Evolutionary conservation across 2,329 filamentous ascomycete genomes (phyloP).

Genomic region (Cyphellophora attinorum): DNA sequence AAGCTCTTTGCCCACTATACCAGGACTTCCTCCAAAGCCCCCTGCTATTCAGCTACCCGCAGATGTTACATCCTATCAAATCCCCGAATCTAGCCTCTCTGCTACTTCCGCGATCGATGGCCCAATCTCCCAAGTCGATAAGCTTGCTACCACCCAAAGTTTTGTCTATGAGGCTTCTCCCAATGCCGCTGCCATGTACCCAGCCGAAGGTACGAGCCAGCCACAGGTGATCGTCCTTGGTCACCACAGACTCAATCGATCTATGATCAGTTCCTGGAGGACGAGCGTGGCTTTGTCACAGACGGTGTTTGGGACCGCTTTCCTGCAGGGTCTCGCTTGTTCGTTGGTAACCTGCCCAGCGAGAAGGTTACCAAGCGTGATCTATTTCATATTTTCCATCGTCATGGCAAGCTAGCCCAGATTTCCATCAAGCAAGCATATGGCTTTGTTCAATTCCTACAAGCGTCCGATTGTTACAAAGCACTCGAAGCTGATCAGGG

Average conservation of each 20-base stretch:
- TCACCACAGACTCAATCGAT: slow-evolving; percentile 38
- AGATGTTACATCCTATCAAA: not conserved
- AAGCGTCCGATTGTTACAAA: slow-evolving; percentile 59
- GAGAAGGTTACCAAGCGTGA: slow-evolving; percentile 91
- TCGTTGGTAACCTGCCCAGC: slow-evolving; percentile 68
- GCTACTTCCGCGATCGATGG: too few relatives aligned
- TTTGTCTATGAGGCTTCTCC: too few relatives aligned
- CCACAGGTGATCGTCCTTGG: slow-evolving; percentile 31
- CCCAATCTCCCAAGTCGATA: too few relatives aligned
- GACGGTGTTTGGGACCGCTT: slow-evolving; percentile 44
- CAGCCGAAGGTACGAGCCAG: not conserved
- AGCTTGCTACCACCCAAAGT: too few relatives aligned
- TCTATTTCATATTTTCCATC: slow-evolving; percentile 82
- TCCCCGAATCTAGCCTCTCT: too few relatives aligned
- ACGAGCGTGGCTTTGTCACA: slow-evolving; percentile 41
- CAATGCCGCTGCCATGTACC: too few relatives aligned
- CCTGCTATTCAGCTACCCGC: slow-evolving; percentile 31
- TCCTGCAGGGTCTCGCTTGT: slow-evolving; percentile 37
- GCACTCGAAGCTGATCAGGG: slow-evolving; percentile 75
- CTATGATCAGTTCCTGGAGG: slow-evolving; percentile 41
- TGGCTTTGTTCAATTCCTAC: slow-evolving; percentile 90
- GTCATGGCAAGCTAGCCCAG: slow-evolving; percentile 78
- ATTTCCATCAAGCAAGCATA: slow-evolving; percentile 96
- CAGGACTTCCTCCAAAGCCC: slow-evolving; percentile 34
- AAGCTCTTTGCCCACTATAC: slow-evolving; percentile 25